phyloP scores from a whole-genome alignment of 2,329 filamentous ascomycete genomes.

The Exophiala mesophila region DNA sequence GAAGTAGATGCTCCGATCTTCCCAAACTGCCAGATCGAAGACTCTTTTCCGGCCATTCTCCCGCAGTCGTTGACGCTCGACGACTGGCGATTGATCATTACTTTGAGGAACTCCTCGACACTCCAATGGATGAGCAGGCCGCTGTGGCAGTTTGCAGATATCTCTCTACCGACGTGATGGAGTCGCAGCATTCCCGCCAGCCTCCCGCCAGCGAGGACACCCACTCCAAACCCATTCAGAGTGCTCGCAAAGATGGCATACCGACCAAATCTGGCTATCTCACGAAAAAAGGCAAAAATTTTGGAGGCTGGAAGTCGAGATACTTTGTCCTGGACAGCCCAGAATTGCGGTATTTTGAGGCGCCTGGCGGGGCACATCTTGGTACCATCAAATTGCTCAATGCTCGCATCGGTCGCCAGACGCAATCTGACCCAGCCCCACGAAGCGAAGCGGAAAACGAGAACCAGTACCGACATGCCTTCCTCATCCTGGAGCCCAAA shows the following conservation, averaged over 20 bases:
- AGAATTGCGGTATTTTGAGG: conserved; percentile 83
- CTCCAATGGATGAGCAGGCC: conserved; percentile 69
- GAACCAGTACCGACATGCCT: conserved; percentile 94
- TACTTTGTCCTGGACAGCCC: conserved; percentile 67
- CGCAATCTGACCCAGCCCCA: conserved; percentile 29
- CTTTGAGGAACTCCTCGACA: conserved; percentile 78
- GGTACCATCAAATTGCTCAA: conserved; percentile 88
- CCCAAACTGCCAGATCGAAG: conserved; percentile 76
- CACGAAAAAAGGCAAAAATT: conserved; percentile 96
- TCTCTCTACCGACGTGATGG: conserved; percentile 63
- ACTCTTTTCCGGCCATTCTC: conserved; percentile 86
- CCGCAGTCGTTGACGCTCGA: conserved; percentile 85
- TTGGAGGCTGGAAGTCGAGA: conserved; percentile 93
- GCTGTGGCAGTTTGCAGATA: conserved; percentile 83
- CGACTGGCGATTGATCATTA: conserved; percentile 76
- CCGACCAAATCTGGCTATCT: conserved; percentile 82
- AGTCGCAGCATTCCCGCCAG: conserved; percentile 25
- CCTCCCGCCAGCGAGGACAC: conserved; percentile 2
- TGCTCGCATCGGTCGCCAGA: conserved; percentile 90
- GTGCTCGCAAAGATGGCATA: conserved; percentile 57
- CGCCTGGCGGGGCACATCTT: conserved; percentile 80
- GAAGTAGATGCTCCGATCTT: conserved; percentile 65
- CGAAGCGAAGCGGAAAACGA: conserved; percentile 66
- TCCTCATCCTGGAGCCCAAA: conserved; percentile 91
- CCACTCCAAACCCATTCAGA: conserved; percentile 30